A percentile compares a stretch with the other conserved stretches of the same genome.
These are phyloP conservation scores for Daucus carota DNA, from an alignment of 129 eudicot genomes.

Conservation along the genomic window DNA sequence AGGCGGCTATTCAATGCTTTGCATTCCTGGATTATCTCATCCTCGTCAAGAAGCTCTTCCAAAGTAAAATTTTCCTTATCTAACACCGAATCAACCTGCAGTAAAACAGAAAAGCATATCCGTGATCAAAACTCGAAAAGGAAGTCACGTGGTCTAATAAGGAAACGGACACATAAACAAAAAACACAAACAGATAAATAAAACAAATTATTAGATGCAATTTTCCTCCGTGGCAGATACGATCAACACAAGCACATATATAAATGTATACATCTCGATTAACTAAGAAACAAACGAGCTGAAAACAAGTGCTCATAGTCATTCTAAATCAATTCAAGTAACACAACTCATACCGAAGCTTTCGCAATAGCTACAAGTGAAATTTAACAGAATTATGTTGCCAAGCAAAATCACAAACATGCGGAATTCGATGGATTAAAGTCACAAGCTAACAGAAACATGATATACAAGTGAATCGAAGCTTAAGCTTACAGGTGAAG, in stretches of 20 bases:
- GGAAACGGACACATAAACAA: neutral
- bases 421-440: neutral
- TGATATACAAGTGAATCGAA: neutral
- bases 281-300: too few species aligned
- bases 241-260: neutral
- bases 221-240: neutral
- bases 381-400: neutral
- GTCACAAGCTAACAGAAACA: neutral
- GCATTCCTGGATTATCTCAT: conserved; percentile 52
- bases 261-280: too few species aligned
- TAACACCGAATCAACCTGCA: conserved; percentile 31
- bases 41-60: conserved; percentile 47
- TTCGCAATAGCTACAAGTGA: neutral
- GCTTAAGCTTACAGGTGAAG: conserved; percentile 8
- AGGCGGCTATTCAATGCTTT: conserved; percentile 37
- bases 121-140: neutral
- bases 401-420: neutral
- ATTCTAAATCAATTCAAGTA: neutral
- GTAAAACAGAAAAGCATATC: neutral
- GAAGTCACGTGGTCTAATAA: neutral
- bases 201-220: neutral
- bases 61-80: conserved; percentile 44
- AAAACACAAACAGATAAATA: too few species aligned
- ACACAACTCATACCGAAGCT: neutral
- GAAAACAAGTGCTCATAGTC: neutral